Base-by-base conservation (phyloP, 1,284 basidiomycete genomes). In the Pyrrhoderma lamaoense region DNA sequence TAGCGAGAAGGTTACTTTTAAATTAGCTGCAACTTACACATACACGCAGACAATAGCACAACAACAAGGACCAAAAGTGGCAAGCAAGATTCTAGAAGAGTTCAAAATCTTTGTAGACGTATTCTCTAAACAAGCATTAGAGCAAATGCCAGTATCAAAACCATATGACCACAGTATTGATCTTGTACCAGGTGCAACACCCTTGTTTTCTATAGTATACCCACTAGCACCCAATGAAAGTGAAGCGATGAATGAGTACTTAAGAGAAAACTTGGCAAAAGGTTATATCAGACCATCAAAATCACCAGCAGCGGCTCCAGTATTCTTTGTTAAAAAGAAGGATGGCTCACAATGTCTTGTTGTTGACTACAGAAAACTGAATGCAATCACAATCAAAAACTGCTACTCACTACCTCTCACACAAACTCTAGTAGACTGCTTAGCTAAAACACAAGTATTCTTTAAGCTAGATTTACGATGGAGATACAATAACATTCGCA, bases 321-420 rank as follows among this genome's bases (percentile, higher is more conserved):
- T 77, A 35, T 63, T 79, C 0, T 78, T 77, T 52, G 65, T 73
- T 27, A 64, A 65, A 45, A 76, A 76, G 58, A 76, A 76, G 57
- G 68, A 71, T 54, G 68, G 72, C 3, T 48, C 56, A 0, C 56
- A 70, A 0, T 57, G 67, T 0, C 62, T 72, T 0, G 70, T 70
- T 47, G 64, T 73, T 1, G 70, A 78, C 53, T 78, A 72, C 57
- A 58, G 67, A 0, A 61, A 63, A 8, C 62, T 77, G 21, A 78
- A 77, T 42, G 49, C 53, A 7, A 62, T 67, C 46, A 70, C 68
- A 2, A 56, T 57, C 42, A 70, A 70, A 52, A 62, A 72, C 60
- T 57, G 61, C 25, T 66, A 73, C 61, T 69, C 71, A 0, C 55
- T 79, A 0, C 61, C 70, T 0, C 65, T 69, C n/a, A 67, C 69